Evolutionary conservation across 2,329 filamentous ascomycete genomes (phyloP), one percentile per base, ranked within the genome.

Genomic region (Allantophomopsis cytisporea): DNA sequence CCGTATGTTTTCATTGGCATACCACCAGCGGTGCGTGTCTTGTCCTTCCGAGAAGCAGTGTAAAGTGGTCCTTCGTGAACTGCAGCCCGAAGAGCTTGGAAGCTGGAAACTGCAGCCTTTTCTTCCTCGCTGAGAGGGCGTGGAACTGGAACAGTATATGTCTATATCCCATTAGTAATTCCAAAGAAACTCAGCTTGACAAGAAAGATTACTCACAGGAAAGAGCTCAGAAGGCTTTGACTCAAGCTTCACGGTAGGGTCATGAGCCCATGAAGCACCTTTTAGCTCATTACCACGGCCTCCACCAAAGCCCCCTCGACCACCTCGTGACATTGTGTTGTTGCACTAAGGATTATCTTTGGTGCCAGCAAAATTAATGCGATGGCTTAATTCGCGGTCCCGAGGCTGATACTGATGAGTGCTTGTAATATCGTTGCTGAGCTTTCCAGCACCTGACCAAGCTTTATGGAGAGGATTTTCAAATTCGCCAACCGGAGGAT

Each of bases 21-120:
- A 42, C 61, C 66, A 5, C 75, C 60, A 14, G 71, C 62, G 0
- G 69, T 68, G 7, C 16, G 28, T 2, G 42, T 36, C 39, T 53
- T 47, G 28, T 50, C 47, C 35, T 51, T 51, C 2, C 52, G 50
- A 1, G 54, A 45, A 39, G 52, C 47, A 4, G 54, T 57, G 56
- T 74, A 79, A 45, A 74, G 68, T 0, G 74, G 71, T 1, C 74
- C 74, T 36, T 76, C 68, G 48, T 74, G 72, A 41, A 73, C 66
- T 35, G 62, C 62, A 36, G 69, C 66, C 45, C 71, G 70, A 4
- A 77, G 56, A 1, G 55, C 55, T 7, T 69, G 64, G 49, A 70
- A 71, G 42, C 64, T 54, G 38, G 67, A 59, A 37, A 75, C 60
- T 43, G 66, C 60, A 4, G 51, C 51, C 40, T 59, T 58, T 56